These are phyloP conservation scores for Spinellus fusiger DNA, from an alignment of 192 early-diverging fungal genomes.

Conservation along the genomic window DNA sequence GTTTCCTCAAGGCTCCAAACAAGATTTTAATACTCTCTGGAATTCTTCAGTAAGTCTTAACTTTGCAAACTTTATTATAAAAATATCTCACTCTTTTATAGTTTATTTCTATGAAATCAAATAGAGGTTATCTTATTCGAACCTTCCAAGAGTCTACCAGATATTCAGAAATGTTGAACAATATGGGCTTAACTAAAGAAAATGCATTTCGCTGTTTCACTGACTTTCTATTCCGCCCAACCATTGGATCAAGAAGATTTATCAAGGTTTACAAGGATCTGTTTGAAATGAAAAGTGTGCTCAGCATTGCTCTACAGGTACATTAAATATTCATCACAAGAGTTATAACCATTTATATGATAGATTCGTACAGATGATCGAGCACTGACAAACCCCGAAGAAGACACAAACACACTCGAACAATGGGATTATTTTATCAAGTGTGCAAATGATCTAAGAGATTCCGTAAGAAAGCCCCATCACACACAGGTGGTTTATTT, in stretches of 20 bases:
- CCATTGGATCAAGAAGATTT: constrained; percentile 20
- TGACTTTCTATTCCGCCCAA: constrained; percentile 33
- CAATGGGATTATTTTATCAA: constrained; percentile 21
- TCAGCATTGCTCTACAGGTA: constrained; percentile 33
- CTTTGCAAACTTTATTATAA: background rate
- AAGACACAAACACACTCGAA: background rate
- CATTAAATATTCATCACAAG: background rate
- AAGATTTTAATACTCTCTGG: constrained; percentile 13
- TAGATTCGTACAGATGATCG: constrained; percentile 18
- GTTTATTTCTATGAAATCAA: constrained; percentile 25
- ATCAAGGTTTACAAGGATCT: constrained; percentile 28
- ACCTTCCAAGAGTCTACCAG: constrained; percentile 24
- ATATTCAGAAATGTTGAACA: constrained; percentile 17
- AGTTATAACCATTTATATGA: background rate
- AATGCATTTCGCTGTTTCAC: constrained; percentile 31
- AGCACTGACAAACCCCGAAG: constrained; percentile 9
- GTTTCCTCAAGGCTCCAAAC: constrained; percentile 4
- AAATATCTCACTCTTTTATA: background rate
- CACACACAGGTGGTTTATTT: constrained; percentile 19
- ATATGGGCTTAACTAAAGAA: constrained; percentile 27
- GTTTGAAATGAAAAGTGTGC: constrained; percentile 28
- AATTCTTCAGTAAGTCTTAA: background rate
- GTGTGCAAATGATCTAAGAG: constrained; percentile 18
- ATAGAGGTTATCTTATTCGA: constrained; percentile 29
- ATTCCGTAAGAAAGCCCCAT: constrained; percentile 6